phyloP scores from a whole-genome alignment of 208 protist species.

The Leishmania tarentolae region DNA sequence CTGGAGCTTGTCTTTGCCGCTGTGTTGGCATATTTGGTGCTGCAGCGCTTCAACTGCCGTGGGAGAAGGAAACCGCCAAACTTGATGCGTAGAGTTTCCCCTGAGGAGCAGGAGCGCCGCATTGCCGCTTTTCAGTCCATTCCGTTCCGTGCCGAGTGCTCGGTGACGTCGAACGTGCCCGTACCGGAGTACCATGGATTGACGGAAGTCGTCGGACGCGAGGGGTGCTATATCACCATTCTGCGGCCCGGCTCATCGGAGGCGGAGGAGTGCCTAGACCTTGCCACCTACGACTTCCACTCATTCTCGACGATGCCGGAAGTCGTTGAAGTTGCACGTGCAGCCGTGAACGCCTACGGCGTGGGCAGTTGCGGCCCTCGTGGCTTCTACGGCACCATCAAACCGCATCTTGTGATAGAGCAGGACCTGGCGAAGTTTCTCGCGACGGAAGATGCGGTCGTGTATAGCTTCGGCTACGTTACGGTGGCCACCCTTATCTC shows the following conservation, averaged over 20 bases:
- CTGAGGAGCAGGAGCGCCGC: slow-evolving; percentile 81
- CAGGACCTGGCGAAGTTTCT: slow-evolving; percentile 90
- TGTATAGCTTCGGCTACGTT: slow-evolving; percentile 96
- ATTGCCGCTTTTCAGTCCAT: slow-evolving; percentile 67
- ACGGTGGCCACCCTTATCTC: slow-evolving; percentile 96
- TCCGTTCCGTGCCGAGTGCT: slow-evolving; percentile 52
- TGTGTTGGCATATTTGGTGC: slow-evolving; percentile 46
- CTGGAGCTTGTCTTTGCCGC: slow-evolving; percentile 71
- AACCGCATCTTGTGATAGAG: slow-evolving; percentile 95
- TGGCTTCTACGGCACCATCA: slow-evolving; percentile 98
- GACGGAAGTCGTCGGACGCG: slow-evolving; percentile 51
- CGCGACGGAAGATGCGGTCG: slow-evolving; percentile 82
- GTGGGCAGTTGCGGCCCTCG: slow-evolving; percentile 97
- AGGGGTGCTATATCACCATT: slow-evolving; percentile 66
- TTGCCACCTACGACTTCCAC: slow-evolving; percentile 94
- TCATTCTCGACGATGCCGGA: slow-evolving; percentile 89
- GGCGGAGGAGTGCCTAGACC: slow-evolving; percentile 78
- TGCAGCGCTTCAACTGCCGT: slow-evolving; percentile 28
- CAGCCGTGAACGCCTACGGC: slow-evolving; percentile 93
- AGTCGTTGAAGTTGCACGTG: slow-evolving; percentile 77
- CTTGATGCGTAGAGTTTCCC: slow-evolving; percentile 51
- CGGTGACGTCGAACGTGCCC: slow-evolving; percentile 45
- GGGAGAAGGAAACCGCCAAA: slow-evolving; percentile 14
- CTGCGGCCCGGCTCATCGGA: slow-evolving; percentile 26
- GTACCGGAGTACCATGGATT: slow-evolving; percentile 46